Evolutionary conservation across 331 rosid species (phyloP), one percentile per base, ranked within the genome.

Genomic region (Arachis monticola): DNA sequence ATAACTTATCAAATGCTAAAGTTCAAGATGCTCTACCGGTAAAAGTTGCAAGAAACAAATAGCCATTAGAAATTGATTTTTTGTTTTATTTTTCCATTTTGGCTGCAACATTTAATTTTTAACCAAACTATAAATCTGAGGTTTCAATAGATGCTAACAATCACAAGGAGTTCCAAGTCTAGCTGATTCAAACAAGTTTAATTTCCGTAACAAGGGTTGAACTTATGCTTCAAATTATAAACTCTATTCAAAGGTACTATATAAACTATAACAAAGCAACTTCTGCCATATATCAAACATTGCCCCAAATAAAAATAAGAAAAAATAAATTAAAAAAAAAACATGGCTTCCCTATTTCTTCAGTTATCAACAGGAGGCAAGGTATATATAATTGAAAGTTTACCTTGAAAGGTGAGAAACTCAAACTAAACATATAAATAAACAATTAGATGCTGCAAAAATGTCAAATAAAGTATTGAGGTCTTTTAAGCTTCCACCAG

Each of bases 401-500:
- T 64, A 70, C 64, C 50, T 83, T 42, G 32, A 46, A 75, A 60
- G 47, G 70, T 30, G 46, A 72, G 40, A 69, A 60, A 70, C 64
- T 77, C 55, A 78, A 70, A 81, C 65, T 40, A 80, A 89, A 82
- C 85, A n/a, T n/a, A 82, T 35, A 35, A 35, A 35, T 35, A 35
- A 35, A 80, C 80, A 47, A 80, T 77, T 57, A 74, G 81, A 77
- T 53, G 88, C 84, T 79, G 79, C 86, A 85, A 87, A 87, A 87
- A 82, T 72, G 78, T 80, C 76, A 58, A 71, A 68, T 9, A 70
- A 45, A 77, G 77, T 76, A 53, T 57, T 73, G 64, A 67, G 70
- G 77, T 77, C 8, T 65, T 42, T 71, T 78, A 67, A 72, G 75
- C 72, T 77, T 79, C n/a, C 76, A 77, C 59, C 79, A 52, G 71